Conservation (phyloP, 2,329 filamentous ascomycete genomes). For the Plectosphaerella cucumerina region DNA sequence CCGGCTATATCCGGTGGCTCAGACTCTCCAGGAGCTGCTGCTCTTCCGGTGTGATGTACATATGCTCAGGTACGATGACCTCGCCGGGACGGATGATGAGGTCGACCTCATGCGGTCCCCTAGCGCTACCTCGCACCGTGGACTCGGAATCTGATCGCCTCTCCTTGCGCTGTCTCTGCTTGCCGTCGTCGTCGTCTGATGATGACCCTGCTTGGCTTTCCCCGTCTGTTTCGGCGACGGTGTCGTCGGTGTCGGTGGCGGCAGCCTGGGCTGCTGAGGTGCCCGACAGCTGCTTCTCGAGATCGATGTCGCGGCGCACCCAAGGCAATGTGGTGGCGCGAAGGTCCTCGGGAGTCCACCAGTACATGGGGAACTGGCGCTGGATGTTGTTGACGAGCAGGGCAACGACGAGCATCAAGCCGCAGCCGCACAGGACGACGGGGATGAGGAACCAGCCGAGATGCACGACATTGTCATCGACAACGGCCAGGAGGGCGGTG, state of each 20-base stretch:
- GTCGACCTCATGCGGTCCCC: slow-evolving; percentile 14
- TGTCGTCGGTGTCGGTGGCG: background rate
- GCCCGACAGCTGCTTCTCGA: slow-evolving; percentile 2
- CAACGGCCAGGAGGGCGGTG: slow-evolving; percentile 65
- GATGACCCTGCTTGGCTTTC: background rate
- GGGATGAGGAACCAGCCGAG: slow-evolving; percentile 69
- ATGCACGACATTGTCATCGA: slow-evolving; percentile 45
- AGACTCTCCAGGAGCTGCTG: slow-evolving; percentile 28
- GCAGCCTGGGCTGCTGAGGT: background rate
- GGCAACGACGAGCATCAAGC: slow-evolving; percentile 58
- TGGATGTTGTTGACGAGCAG: slow-evolving; percentile 67
- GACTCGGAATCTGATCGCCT: background rate
- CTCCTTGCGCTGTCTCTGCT: background rate
- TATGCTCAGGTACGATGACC: slow-evolving; percentile 27
- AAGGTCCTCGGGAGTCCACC: slow-evolving; percentile 53
- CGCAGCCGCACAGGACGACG: slow-evolving; percentile 55
- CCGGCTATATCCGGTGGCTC: slow-evolving; percentile 23
- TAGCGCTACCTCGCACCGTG: background rate
- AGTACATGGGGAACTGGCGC: slow-evolving; percentile 63
- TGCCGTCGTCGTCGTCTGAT: background rate
- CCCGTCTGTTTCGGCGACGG: background rate
- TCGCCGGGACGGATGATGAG: slow-evolving; percentile 30
- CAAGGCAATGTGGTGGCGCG: slow-evolving; percentile 3
- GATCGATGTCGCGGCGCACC: background rate
- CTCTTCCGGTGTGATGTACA: slow-evolving; percentile 33